phyloP scores from a whole-genome alignment of 164 flowering plant species.

The Annona cherimola region DNA sequence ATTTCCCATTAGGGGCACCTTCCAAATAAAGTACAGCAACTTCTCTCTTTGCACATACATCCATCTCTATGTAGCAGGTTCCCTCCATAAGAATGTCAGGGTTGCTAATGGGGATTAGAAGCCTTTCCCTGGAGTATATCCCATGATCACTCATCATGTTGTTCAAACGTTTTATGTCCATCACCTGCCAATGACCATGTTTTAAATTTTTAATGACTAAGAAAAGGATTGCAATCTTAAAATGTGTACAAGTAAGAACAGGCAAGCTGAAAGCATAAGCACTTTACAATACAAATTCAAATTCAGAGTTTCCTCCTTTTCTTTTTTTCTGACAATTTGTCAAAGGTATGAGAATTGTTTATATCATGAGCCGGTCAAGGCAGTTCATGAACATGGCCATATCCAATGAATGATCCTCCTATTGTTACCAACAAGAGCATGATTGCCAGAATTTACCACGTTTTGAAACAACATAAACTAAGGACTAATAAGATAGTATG shows the following conservation, averaged over 20 bases:
- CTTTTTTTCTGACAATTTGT: not conserved
- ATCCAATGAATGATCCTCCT: not conserved
- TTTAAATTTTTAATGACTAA: not conserved
- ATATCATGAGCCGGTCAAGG: not conserved
- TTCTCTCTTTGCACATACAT: slow-evolving; percentile 73
- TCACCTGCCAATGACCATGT: slow-evolving; percentile 43
- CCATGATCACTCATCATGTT: slow-evolving; percentile 99
- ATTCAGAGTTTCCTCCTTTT: too few species aligned
- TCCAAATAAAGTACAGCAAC: slow-evolving; percentile 84
- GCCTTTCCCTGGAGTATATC: slow-evolving; percentile 84
- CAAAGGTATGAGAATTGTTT: not conserved
- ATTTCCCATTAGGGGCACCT: slow-evolving; percentile 45
- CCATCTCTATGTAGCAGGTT: slow-evolving; percentile 89
- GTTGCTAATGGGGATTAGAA: slow-evolving; percentile 71
- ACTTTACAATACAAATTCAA: too few species aligned
- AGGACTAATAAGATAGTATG: too few species aligned
- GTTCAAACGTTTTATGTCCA: slow-evolving; percentile 87
- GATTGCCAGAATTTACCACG: too few species aligned
- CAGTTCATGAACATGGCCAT: not conserved
- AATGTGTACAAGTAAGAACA: not conserved
- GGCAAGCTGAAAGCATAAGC: not conserved
- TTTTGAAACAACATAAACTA: too few species aligned
- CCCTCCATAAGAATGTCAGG: slow-evolving; percentile 54
- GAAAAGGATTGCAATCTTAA: not conserved
- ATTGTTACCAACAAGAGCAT: too few species aligned